Evolutionary conservation across 2,329 filamentous ascomycete species (phyloP).

Genomic region (Coniella vitis): DNA sequence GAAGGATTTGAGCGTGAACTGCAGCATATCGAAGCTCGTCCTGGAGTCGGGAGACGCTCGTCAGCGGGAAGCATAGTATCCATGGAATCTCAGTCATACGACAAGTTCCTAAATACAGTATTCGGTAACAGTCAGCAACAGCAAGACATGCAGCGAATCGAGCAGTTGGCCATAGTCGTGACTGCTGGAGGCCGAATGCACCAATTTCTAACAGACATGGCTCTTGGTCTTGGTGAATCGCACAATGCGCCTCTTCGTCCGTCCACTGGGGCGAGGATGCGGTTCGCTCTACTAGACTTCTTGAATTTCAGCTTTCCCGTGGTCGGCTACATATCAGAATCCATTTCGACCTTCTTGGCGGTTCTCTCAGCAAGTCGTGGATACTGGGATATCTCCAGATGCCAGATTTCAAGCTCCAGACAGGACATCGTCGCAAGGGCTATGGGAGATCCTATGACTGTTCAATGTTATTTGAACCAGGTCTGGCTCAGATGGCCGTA

Average conservation of each 20-base stretch:
- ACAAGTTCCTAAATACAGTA: slow-evolving; percentile 42
- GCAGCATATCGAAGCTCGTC: slow-evolving; percentile 26
- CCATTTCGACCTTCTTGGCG: slow-evolving; percentile 59
- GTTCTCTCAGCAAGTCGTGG: slow-evolving; percentile 50
- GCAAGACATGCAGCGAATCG: slow-evolving; percentile 45
- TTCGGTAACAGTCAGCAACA: slow-evolving; percentile 36
- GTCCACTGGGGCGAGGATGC: slow-evolving; percentile 55
- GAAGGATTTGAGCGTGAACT: slow-evolving; percentile 48
- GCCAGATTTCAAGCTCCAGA: slow-evolving; percentile 30
- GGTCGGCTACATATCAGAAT: slow-evolving; percentile 66
- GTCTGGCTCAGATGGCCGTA: slow-evolving; percentile 76
- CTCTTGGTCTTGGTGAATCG: slow-evolving; percentile 38
- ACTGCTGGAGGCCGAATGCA: slow-evolving; percentile 47
- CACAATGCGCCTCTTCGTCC: slow-evolving; percentile 41
- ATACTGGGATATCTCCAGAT: slow-evolving; percentile 46
- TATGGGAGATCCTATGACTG: slow-evolving; percentile 48
- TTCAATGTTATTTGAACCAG: slow-evolving; percentile 56
- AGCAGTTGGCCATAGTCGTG: slow-evolving; percentile 41
- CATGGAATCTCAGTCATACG: slow-evolving; percentile 53
- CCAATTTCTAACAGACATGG: slow-evolving; percentile 46
- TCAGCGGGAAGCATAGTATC: slow-evolving; percentile 57
- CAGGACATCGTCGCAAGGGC: slow-evolving; percentile 34
- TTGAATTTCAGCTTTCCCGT: slow-evolving; percentile 60
- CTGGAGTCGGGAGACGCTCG: slow-evolving; percentile 42
- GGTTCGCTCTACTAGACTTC: slow-evolving; percentile 61